phyloP scores from a whole-genome alignment of 257 asterid species.

The Solanum clarkiae region DNA sequence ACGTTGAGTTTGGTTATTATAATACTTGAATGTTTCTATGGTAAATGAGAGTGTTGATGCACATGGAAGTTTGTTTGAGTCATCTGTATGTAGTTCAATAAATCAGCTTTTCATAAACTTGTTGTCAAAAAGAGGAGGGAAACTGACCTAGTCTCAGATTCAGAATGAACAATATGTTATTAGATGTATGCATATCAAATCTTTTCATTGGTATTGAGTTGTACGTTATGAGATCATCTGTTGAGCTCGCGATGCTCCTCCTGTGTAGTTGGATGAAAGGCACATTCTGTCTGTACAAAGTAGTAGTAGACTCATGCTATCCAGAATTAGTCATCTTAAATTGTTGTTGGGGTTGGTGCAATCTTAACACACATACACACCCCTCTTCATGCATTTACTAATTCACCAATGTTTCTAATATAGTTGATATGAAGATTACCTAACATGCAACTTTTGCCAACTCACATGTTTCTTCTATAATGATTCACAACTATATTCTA shows the following conservation, averaged over 20 bases:
- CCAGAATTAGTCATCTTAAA: not conserved
- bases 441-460: not conserved
- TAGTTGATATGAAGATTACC: not conserved
- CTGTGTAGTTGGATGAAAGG: slow-evolving; percentile 37
- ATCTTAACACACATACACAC: not conserved
- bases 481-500: not conserved
- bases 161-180: not conserved
- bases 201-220: too few species aligned
- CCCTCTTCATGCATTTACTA: not conserved
- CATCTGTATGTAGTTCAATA: not conserved
- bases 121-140: not conserved
- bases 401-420: not conserved
- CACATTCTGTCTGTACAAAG: slow-evolving; percentile 5
- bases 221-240: too few species aligned
- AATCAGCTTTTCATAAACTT: not conserved
- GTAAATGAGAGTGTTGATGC: not conserved
- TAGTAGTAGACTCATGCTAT: not conserved
- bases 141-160: not conserved
- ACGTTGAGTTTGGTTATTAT: too few species aligned
- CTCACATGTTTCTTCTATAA: not conserved
- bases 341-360: not conserved
- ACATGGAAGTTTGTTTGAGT: not conserved
- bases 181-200: too few species aligned
- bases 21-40: too few species aligned
- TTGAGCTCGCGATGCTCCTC: too few species aligned